phyloP scores from a whole-genome alignment of 164 flowering plant species.

The Chimonanthus praecox region DNA sequence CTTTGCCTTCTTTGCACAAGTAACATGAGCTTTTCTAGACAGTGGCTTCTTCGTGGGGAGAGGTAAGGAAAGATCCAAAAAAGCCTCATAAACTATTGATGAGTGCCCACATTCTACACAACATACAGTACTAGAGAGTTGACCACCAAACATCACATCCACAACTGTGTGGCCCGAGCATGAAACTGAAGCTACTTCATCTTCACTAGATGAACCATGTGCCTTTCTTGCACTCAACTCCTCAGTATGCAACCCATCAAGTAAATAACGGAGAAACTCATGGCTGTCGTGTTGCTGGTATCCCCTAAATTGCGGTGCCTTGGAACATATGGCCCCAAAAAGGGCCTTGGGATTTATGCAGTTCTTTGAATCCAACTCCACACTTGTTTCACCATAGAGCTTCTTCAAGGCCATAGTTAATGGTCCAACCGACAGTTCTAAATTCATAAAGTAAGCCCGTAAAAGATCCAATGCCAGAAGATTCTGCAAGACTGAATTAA shows the following conservation, averaged over 20 bases:
- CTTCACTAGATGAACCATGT: slow-evolving; percentile 21
- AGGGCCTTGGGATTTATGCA: slow-evolving; percentile 63
- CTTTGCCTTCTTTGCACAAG: slow-evolving; percentile 55
- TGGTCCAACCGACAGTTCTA: slow-evolving; percentile 50
- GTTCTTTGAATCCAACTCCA: slow-evolving; percentile 38
- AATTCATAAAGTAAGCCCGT: slow-evolving; percentile 44
- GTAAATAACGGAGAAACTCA: slow-evolving; percentile 82
- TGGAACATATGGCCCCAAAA: slow-evolving; percentile 69
- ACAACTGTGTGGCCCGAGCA: slow-evolving; percentile 42
- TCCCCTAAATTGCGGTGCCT: slow-evolving; percentile 91
- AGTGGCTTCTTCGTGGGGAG: slow-evolving; percentile 74
- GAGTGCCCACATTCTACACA: slow-evolving; percentile 82
- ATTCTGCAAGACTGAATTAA: slow-evolving; percentile 86
- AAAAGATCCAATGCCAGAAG: slow-evolving; percentile 58
- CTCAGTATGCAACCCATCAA: slow-evolving; percentile 72
- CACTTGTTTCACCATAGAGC: slow-evolving; percentile 51
- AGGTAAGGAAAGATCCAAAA: slow-evolving; percentile 85
- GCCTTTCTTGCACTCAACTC: slow-evolving; percentile 44
- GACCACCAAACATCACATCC: slow-evolving; percentile 77
- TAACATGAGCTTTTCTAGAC: slow-evolving; percentile 32
- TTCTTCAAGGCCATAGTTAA: slow-evolving; percentile 65
- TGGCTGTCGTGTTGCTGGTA: slow-evolving; percentile 96
- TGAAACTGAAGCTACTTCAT: slow-evolving; percentile 15
- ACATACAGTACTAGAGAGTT: slow-evolving; percentile 74
- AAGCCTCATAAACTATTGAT: slow-evolving; percentile 83